phyloP scores from a whole-genome alignment of 768 basidiomycete genomes.

The Coprinellus aureogranulatus region DNA sequence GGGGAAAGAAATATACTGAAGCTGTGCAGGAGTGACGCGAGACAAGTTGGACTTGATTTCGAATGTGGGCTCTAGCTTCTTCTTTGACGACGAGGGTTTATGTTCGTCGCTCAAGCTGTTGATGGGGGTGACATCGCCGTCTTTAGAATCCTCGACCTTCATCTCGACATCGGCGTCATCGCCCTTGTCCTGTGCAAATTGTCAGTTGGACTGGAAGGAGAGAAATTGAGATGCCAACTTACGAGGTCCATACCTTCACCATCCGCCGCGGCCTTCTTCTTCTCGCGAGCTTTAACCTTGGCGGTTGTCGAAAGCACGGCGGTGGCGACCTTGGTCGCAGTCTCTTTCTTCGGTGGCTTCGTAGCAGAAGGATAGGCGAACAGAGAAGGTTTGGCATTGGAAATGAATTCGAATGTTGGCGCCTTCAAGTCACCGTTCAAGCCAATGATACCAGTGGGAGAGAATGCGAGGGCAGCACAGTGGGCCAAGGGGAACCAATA shows the following conservation, averaged over 20 bases:
- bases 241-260: conserved; percentile 82
- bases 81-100: conserved; percentile 42
- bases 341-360: conserved; percentile 90
- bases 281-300: conserved; percentile 93
- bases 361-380: conserved; percentile 89
- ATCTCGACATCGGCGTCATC: conserved; percentile 72
- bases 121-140: conserved; percentile 57
- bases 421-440: conserved; percentile 83
- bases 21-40: conserved; percentile 86
- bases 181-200: conserved; percentile 37
- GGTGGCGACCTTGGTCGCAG: conserved; percentile 86
- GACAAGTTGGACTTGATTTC: conserved; percentile 85
- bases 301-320: conserved; percentile 97
- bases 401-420: conserved; percentile 90
- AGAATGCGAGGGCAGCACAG: conserved; percentile 87
- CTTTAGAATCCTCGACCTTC: conserved; percentile 57
- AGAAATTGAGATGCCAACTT: conserved; percentile 27
- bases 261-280: conserved; percentile 84
- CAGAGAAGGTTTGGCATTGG: conserved; percentile 84
- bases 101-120: conserved; percentile 46
- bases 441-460: conserved; percentile 93
- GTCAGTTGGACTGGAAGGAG: conserved; percentile 39
- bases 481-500: conserved; percentile 99
- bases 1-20: conserved; percentile 83
- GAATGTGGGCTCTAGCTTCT: conserved; percentile 70